Base-by-base conservation (phyloP, 2,329 filamentous ascomycete genomes). In the Thielaviopsis ethacetica region DNA sequence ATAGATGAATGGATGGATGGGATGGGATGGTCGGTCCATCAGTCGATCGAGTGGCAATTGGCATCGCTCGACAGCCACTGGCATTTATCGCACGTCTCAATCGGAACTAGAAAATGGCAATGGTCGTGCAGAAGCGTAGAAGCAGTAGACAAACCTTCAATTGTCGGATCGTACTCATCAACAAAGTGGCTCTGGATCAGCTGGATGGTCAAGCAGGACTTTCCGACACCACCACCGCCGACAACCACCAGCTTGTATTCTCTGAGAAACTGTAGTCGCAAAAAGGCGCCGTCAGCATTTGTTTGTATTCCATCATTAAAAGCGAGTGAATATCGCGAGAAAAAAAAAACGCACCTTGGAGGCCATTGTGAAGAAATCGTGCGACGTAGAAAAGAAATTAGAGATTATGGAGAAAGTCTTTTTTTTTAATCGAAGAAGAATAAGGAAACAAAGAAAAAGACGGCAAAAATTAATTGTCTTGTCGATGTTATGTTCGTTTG, bases 151-250 rank as follows among this genome's bases (percentile, higher is more conserved):
- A 66, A 73, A 91, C 93, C 93, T 87, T 98, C 93, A 69, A 98
- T 97, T 68, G 93, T 98, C 60, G 93, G 93, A 74, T 98, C 93
- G 74, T 98, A 98, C 74, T 97, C 93, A 73, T 97, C 93, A 71
- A 97, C 91, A 77, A 98, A 98, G 73, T 98, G 93, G 73, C 86
- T 91, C 76, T 91, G 85, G 68, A 88, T 89, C 73, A 91, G 83
- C 78, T 97, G 93, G 70, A 98, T 97, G 61, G 93, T 97, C 78
- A 98, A 82, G 76, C 93, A 97, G 63, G 91, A 97, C 80, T 98
- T 98, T 76, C 93, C 93, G 65, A 98, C 93, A 73, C 93, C 93
- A 80, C 93, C 93, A 68, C 94, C 93, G 67, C 93, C 93, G 65
- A 98, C 91, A 63, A 97, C 93, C 62, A 98, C 93, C 75, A 95